Base-by-base conservation (phyloP, 2,329 filamentous ascomycete genomes). In the Aspergillus brasiliensis region DNA sequence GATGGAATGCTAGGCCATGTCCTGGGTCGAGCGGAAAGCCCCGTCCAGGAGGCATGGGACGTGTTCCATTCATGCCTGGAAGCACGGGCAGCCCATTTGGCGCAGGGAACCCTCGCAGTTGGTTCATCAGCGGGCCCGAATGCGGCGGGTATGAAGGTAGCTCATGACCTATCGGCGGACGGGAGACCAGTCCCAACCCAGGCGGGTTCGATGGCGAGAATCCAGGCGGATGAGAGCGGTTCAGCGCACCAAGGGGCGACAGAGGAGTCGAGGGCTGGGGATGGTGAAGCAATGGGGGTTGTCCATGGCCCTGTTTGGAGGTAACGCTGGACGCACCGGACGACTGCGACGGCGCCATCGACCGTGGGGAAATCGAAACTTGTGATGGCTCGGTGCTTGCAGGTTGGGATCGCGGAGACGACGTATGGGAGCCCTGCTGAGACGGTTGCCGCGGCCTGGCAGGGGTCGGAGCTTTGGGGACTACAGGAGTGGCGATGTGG, bases 391-490 rank as follows among this genome's bases (percentile, higher is more conserved):
- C 78, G 19, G 76, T 73, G 55, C 73, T 75, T 38, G 75, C 73
- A 28, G 77, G 69, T 59, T 81, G 79, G 11, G 79, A 81, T 48
- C 76, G 87, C 3, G 91, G 90, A 53, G 87, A 89, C 6, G 86
- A 85, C 7, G 85, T 82, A 71, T 88, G 86, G 8, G 87, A 87
- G 25, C 88, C 89, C 73, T 95, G 92, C 64, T 96, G 91, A 8
- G 92, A 95, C 49, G 86, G 79, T 62, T 93, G 91, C 57, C 91
- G 88, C 38, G 88, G 84, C 63, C 90, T 89, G 65, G 87, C 89
- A 8, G 92, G 91, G 11, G 91, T 93, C 5, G 92, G 88, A 19
- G 88, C 88, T 74, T 97, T 97, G 11, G 92, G 88, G 49, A 96
- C 78, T 25, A 87, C 88, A 7, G 95, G 94, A 34, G 91, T 95